A percentile compares a stretch with the other conserved stretches of the same genome.
These are phyloP conservation scores for Hemileccinum impolitum DNA, from an alignment of 768 basidiomycete species.

Conservation along the genomic window DNA sequence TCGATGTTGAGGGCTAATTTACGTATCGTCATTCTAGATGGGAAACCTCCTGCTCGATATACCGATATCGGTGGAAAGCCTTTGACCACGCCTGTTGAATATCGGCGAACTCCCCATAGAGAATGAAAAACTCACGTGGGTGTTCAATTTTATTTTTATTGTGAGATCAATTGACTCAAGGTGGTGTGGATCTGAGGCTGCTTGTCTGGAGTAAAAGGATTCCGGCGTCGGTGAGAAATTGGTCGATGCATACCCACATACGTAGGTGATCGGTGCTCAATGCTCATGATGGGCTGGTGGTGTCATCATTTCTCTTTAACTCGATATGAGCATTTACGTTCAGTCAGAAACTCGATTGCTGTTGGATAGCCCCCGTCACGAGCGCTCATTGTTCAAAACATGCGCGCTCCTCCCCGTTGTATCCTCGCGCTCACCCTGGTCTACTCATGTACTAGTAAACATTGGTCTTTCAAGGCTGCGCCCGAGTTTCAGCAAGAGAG, in stretches of 20 bases:
- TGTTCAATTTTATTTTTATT: too few species aligned
- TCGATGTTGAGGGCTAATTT: not conserved
- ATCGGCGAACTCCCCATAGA: not conserved
- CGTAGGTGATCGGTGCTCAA: slow-evolving; percentile 1
- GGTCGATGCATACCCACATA: not conserved
- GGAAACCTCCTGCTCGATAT: not conserved
- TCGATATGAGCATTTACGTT: not conserved
- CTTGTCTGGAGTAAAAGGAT: too few species aligned
- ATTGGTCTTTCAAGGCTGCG: not conserved
- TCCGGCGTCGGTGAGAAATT: not conserved
- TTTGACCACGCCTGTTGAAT: not conserved
- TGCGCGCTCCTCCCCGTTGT: not conserved
- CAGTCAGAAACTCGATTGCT: not conserved
- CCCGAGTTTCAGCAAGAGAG: not conserved
- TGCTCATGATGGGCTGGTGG: not conserved
- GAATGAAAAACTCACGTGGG: not conserved
- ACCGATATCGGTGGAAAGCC: not conserved
- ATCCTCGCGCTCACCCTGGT: slow-evolving; percentile 2
- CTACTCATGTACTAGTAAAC: not conserved
- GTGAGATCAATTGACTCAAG: too few species aligned
- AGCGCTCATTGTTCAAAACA: not conserved
- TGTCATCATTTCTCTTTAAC: not conserved
- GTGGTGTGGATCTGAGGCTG: too few species aligned
- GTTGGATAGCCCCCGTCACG: not conserved
- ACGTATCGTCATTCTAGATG: not conserved